These are phyloP conservation scores for Castanea sativa DNA, from an alignment of 306 rosid species.

Conservation along the genomic window DNA sequence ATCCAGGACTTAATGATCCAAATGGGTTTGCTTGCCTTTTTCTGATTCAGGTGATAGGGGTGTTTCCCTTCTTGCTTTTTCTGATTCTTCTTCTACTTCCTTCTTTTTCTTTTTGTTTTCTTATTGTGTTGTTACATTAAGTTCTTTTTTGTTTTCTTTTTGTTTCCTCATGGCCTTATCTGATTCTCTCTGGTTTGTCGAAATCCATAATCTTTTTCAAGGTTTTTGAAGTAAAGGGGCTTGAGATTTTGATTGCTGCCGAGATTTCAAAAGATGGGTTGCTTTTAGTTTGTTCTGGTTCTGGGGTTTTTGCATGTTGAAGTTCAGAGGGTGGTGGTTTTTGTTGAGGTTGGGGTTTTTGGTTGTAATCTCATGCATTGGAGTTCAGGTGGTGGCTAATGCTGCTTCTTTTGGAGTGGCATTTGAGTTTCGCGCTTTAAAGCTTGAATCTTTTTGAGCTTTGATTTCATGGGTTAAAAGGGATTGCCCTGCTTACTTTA, in stretches of 20 bases:
- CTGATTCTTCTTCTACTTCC: neutral
- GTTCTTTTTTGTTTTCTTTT: constrained; percentile 33
- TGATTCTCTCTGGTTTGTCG: constrained; percentile 25
- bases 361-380: constrained; percentile 16
- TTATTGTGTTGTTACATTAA: constrained; percentile 32
- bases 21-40: constrained; percentile 38
- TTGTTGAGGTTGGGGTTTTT: constrained; percentile 21
- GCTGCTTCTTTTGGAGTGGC: constrained; percentile 25
- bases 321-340: constrained; percentile 13
- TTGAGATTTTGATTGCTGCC: constrained; percentile 28
- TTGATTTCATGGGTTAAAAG: constrained; percentile 24
- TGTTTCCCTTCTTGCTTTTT: constrained; percentile 37
- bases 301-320: constrained; percentile 19
- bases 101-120: constrained; percentile 5
- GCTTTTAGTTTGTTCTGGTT: constrained; percentile 21
- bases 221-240: constrained; percentile 10
- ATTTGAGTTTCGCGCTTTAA: constrained; percentile 18
- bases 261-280: constrained; percentile 37
- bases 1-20: constrained; percentile 63
- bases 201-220: constrained; percentile 20
- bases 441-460: constrained; percentile 24
- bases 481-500: constrained; percentile 18
- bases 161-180: constrained; percentile 26
- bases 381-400: constrained; percentile 22
- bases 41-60: constrained; percentile 70